Base-by-base conservation (phyloP, 2,329 filamentous ascomycete genomes). In the Epicoccum sorghinum region DNA sequence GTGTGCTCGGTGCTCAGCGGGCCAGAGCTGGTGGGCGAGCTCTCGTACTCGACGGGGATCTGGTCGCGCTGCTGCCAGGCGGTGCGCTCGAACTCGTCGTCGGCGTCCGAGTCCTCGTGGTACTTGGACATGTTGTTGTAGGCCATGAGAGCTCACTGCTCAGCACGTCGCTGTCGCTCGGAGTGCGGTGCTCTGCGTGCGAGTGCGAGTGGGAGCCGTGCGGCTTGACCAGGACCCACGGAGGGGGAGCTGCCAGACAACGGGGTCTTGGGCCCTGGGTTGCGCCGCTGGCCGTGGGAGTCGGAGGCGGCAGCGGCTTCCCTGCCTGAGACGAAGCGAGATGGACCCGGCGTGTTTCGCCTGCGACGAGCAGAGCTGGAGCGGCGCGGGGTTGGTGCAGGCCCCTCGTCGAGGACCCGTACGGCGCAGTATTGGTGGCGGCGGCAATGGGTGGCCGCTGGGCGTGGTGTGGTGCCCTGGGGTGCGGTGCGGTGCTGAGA, bases 21-120 rank as follows among this genome's bases (percentile, higher is more conserved):
- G 62, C 90, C 89, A 10, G 87, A 90, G 66, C 89, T 87, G 68
- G 87, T 89, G 55, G 86, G 86, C 37, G 86, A 89, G 58, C 81
- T 79, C 71, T 90, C 88, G 65, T 85, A 88, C 71, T 90, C 87
- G 61, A 80, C 83, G 50, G 79, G 80, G 59, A 86, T 81, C 62
- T 85, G 83, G 55, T 87, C 89, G 73, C 83, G 86, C 27, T 39
- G 24, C 62, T 67, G 66, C 69, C 86, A 84, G 63, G 88, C 81
- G 74, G 86, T 87, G 70, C 88, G 82, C 81, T 93, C 89, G 74
- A 91, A 91, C 79, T 93, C 90, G 77, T 93, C 90, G 77, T 91
- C 89, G 66, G 88, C 89, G 58, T 71, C 68, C 62, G 86, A 91
- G 64, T 87, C 85, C 77, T 91, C 89, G 73, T 89, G 86, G 75